phyloP scores from a whole-genome alignment of 2,329 filamentous ascomycete species.

The Cladophialophora yegresii region DNA sequence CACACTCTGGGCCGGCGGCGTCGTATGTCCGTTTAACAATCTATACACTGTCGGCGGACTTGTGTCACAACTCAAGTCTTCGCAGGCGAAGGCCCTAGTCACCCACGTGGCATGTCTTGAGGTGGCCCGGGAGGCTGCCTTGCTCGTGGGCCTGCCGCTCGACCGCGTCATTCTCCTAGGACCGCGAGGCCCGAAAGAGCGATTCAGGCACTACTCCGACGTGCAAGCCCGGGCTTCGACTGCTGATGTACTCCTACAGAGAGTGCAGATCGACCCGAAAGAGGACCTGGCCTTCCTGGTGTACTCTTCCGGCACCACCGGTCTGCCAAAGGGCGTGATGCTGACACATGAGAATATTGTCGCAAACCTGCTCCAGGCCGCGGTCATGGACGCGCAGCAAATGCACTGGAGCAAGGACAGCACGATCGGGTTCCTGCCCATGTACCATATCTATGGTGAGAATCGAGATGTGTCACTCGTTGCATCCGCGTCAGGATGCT shows the following conservation, averaged over 20 bases:
- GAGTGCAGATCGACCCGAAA: slow-evolving; percentile 65
- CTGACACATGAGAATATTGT: slow-evolving; percentile 81
- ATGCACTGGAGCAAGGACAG: slow-evolving; percentile 64
- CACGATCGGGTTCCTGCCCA: slow-evolving; percentile 75
- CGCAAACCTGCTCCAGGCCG: slow-evolving; percentile 65
- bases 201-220: slow-evolving; percentile 63
- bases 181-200: slow-evolving; percentile 51
- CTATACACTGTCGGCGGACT: slow-evolving; percentile 81
- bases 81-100: slow-evolving; percentile 69
- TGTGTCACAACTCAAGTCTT: slow-evolving; percentile 77
- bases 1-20: slow-evolving; percentile 76
- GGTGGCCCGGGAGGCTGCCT: slow-evolving; percentile 67
- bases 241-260: slow-evolving; percentile 60
- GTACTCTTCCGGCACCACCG: slow-evolving; percentile 87
- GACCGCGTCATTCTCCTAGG: slow-evolving; percentile 76
- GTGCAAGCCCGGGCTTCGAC: slow-evolving; percentile 59
- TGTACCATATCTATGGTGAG: slow-evolving; percentile 80
- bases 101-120: slow-evolving; percentile 70
- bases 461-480: neutral
- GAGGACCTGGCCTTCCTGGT: slow-evolving; percentile 80
- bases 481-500: neutral
- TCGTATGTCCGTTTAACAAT: slow-evolving; percentile 80
- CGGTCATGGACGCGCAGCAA: slow-evolving; percentile 57
- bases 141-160: slow-evolving; percentile 66
- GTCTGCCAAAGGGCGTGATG: slow-evolving; percentile 87